Evolutionary conservation across 192 early-diverging fungal species (phyloP), one percentile per base, ranked within the genome.

Genomic region (Pilaira anomala): DNA sequence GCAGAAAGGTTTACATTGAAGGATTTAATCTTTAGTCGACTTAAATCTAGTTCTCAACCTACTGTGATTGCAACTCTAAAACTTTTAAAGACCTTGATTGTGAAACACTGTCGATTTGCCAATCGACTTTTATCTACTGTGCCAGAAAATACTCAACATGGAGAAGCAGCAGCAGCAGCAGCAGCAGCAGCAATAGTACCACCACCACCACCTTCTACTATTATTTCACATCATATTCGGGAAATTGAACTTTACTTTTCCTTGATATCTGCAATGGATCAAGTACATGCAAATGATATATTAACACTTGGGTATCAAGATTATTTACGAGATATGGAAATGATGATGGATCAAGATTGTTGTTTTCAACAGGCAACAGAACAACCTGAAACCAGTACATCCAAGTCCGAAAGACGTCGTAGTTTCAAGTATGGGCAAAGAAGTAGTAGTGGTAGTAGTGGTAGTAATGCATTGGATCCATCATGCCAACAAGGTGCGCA

Each of bases 21-120:
- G 60, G 90, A 92, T 52, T 74, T 98, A 3, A 80, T 98, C 16
- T 83, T 95, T 50, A 91, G 90, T 3, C 91, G 96, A 22, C 74
- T 98, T 36, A 88, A 90, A 62, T 96, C 96, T 1, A 78, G 89
- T n/a, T 95, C 93, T 0, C 90, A 88, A 54, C 84, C 89, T 33
- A 91, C 94, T 8, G 91, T 95, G 3, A 89, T 91, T 46, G 87
- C 88, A 1, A 88, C 92, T 0, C 74, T 96, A 7, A 93, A 89
- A 51, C 66, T 98, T 24, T 71, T 96, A 22, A 85, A 86, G 7
- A 80, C 85, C 0, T 56, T 95, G 0, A 87, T 98, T 42, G 71
- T 78, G 11, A 78, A 84, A 40, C 90, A 98, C 70, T 92, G 87
- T 63, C 79, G 78, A 30, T 90, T 87, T 66, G 83, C 93, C 9